A percentile compares a stretch with the other conserved stretches of the same genome.
These are phyloP conservation scores for Zygosaccharomyces lentus DNA, from an alignment of 805 yeast genomes.

Conservation along the genomic window DNA sequence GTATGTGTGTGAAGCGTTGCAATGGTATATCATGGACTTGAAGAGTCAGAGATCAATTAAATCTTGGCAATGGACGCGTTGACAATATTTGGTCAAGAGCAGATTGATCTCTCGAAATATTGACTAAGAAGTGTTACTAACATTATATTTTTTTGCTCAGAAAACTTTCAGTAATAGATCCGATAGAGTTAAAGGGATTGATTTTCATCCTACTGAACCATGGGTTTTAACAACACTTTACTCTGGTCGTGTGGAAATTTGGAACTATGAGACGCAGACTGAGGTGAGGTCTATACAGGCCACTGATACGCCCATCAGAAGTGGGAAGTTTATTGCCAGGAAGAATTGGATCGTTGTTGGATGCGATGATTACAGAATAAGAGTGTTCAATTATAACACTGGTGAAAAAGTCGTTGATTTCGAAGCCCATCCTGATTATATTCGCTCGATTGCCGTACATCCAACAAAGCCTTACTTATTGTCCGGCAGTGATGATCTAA, in stretches of 20 bases:
- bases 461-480: conserved; percentile 87
- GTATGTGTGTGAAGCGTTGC: conserved; percentile 18
- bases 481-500: conserved; percentile 87
- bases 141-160: conserved; percentile 31
- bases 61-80: conserved; percentile 1
- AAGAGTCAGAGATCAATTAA: not conserved
- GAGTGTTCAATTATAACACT: conserved; percentile 93
- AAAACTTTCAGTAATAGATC: conserved; percentile 87
- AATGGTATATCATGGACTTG: not conserved
- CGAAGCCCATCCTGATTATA: conserved; percentile 97
- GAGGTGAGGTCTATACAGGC: conserved; percentile 88
- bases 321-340: conserved; percentile 91
- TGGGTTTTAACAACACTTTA: conserved; percentile 92
- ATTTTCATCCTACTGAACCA: conserved; percentile 96
- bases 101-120: not conserved
- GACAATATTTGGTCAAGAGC: not conserved
- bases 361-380: conserved; percentile 88
- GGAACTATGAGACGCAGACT: conserved; percentile 83
- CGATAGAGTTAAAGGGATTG: conserved; percentile 96
- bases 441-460: conserved; percentile 89
- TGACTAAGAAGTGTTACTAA: not conserved
- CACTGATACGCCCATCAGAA: conserved; percentile 92
- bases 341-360: conserved; percentile 98
- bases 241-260: conserved; percentile 79
- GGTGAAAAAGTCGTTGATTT: conserved; percentile 92